Evolutionary conservation across 2,329 filamentous ascomycete species (phyloP).

Genomic region (Arthrobotrys entomopaga): DNA sequence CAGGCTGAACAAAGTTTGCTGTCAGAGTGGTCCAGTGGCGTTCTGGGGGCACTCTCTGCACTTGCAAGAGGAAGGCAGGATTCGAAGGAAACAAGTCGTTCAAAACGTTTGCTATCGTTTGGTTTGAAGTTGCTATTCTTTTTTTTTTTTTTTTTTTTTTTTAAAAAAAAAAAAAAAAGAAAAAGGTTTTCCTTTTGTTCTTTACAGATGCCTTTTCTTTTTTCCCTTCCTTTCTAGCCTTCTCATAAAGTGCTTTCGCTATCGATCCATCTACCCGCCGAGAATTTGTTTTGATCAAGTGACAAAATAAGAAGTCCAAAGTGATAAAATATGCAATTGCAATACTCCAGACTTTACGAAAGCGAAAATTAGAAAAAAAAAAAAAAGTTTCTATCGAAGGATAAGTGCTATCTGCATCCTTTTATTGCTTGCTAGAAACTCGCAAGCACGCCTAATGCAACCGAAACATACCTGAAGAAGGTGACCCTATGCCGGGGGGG

Average conservation of each 20-base stretch:
- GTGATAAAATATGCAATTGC: too few species aligned
- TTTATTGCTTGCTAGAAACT: constrained; percentile 9
- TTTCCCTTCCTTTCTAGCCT: background rate
- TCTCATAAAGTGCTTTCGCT: background rate
- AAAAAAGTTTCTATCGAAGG: constrained; percentile 2
- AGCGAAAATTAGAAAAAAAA: background rate
- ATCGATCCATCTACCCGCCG: background rate
- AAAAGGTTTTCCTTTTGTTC: background rate
- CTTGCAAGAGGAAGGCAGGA: constrained; percentile 10
- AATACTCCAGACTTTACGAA: background rate
- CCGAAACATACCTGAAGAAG: constrained; percentile 55
- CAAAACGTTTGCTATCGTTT: background rate
- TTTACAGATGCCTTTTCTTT: background rate
- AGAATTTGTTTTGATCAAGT: too few species aligned
- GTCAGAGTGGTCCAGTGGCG: constrained; percentile 4
- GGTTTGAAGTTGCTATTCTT: background rate
- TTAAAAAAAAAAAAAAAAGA: background rate
- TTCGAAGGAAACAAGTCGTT: constrained; percentile 14
- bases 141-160: too few species aligned
- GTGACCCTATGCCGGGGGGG: constrained; percentile 32
- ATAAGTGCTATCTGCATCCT: constrained; percentile 3
- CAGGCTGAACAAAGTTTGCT: constrained; percentile 8
- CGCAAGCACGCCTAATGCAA: constrained; percentile 38
- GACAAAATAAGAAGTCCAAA: too few species aligned
- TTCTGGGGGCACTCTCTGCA: background rate